Base-by-base conservation (phyloP, 2,329 filamentous ascomycete genomes). In the Neopestalotiopsis clavispora region DNA sequence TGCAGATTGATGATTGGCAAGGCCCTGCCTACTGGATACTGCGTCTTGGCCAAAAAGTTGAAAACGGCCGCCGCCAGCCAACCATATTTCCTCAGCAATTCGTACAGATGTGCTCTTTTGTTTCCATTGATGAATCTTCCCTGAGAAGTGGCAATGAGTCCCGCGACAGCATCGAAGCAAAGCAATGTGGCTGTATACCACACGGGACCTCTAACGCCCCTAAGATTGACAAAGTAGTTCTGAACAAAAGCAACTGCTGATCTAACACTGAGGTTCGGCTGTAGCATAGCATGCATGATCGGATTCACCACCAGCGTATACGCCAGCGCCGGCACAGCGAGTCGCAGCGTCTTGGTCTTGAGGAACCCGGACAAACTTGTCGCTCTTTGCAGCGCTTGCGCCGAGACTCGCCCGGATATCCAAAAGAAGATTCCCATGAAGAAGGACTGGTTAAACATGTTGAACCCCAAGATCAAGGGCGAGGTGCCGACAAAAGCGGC, bases 141-240 rank as follows among this genome's bases (percentile, higher is more conserved):
- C 70, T 40, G 68, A 71, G 20, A 2, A 17, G 17, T 71, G 77
- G 52, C 64, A 69, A 28, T 34, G 67, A 52, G 45, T 5, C 68
- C 69, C 1, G 70, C 67, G 13, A 65, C 57, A 10, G 63, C 42
- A 65, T 75, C 74, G 38, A 74, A 71, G 14, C 68, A 30, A 3
- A 75, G 64, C 32, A 75, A 49, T 4, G 70, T 71, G 1, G 69
- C 73, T n/a, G 69, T 68, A 59, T 72, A 74, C 73, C 74, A 75
- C 12, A 71, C 66, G 5, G 71, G 67, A 3, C 73, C 74, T 30
- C 56, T 59, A 17, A 71, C 59, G 60, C 70, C 68, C 17, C 65
- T 61, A 20, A 71, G 20, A 20, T 28, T 52, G 23, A 30, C n/a
- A 40, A 63, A 65, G 59, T 49, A 63, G 20, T 58, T 9, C 20